Evolutionary conservation across 805 yeast genomes (phyloP), one percentile per base, ranked within the genome.

Genomic region (Pichia phayaonensis): DNA sequence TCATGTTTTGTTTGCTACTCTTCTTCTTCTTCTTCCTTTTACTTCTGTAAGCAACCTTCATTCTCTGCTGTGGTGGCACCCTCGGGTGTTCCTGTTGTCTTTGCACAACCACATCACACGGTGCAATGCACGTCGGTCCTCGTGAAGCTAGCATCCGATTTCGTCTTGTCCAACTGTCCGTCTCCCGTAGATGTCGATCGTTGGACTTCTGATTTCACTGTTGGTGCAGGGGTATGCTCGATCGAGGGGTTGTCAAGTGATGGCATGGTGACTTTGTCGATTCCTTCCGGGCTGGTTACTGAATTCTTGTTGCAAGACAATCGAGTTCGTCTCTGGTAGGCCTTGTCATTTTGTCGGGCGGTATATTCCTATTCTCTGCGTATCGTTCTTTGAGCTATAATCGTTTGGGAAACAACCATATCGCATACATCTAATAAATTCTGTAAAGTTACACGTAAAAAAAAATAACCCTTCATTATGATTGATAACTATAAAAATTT

Each of bases 331-430:
- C 76, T 52, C 54, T 55, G 84, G 72, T 71, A 54, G 56, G 72
- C 78, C 71, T 52, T 46, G 69, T 22, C 31, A 5, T 42, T 42
- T 41, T 23, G 69, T 77, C 83, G 72, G 75, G 95, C 97, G 81
- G 92, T 95, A 92, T 92, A 92, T 92, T 92, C 98, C 98, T 92
- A 86, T 78, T 89, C 97, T 81, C 92, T 90, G 84, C 95, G 96
- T 77, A 86, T 86, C 84, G 81, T 86, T 63, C 57, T 61, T 54
- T 79, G 75, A 94, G 82, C 95, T 81, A 76, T 92, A 81, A 83
- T 84, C 96, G 94, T 82, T 88, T 87, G 97, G 92, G 98, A 90
- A 87, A 87, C 69, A 90, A 90, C 98, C 98, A 90, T 92, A 95
- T 89, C 83, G 97, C 95, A 74, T 68, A 92, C 97, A 92, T 83